Evolutionary conservation across 495 filamentous ascomycete species (phyloP), one percentile per base, ranked within the genome.

Genomic region (Astrothelium macrocarpum): DNA sequence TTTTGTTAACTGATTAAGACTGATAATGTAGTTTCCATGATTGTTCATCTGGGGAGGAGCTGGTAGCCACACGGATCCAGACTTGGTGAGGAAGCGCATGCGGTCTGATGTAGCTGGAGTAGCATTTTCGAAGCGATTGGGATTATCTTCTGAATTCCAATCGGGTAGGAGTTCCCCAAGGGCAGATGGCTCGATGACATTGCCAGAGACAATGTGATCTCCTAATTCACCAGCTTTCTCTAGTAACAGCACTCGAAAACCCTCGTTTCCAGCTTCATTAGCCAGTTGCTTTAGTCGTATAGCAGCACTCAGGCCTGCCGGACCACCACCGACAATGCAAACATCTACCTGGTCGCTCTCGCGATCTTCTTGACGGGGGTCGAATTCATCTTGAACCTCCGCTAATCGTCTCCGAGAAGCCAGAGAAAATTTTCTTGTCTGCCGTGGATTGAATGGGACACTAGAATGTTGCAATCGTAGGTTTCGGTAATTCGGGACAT

Each of bases 31-130:
- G 73, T 99, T 99, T 25, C 94, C 94, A 69, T 95, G 82, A 74
- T 99, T 99, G 75, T 95, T 83, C 95, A 99, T 97, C 78, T 97
- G 94, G 31, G 94, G 95, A 25, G 94, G 95, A 5, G 86, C 81
- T 2, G 94, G 94, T 45, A 97, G 81, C 11, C 89, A 88, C 66
- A 92, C 84, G 0, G 90, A 80, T 29, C 79, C 80, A 59, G 78
- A 87, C 78, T 91, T 85, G n/a, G 93, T 97, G 59, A 99, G 78
- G 75, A 97, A 97, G 64, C 91, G 85, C 93, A 99, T 95, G 75
- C 85, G 86, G 70, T 97, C 94, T 20, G 78, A 78, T 63, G 83
- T 86, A 9, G 91, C 91, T 5, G 90, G 86, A 2, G 95, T 99
- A 34, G 84, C 87, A 74, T 87, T 77, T 68, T 90, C 81, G 75